Base-by-base conservation (phyloP, 768 basidiomycete species). In the Tylopilus plumbeoviolaceoides region DNA sequence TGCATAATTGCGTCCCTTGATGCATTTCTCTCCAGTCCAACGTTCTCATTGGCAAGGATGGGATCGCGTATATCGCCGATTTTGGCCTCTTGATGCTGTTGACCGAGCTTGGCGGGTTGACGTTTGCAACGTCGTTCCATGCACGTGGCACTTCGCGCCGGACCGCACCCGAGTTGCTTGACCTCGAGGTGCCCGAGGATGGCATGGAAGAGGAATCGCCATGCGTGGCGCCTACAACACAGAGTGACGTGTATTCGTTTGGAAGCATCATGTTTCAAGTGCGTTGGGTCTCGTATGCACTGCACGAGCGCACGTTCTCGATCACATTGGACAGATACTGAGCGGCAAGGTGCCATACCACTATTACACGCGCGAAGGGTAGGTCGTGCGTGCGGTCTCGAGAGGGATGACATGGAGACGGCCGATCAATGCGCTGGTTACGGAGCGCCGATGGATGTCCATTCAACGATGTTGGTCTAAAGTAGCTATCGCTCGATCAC, bases 1-100 rank as follows among this genome's bases (percentile, higher is more conserved):
- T 5, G 5, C 41, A 12, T 2, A 7, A 31, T 18, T 21, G 5
- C 23, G 4, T 23, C 15, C 17, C 14, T 44, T 53, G 30, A 33
- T 7, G 14, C 21, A 43, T 9, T 3, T n/a, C 23, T 31, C 23
- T 40, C 25, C 17, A 77, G 75, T 71, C 71, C 23, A 79, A 78
- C 51, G 70, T 78, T 15, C 70, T 78, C 18, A 68, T 78, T 15
- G 67, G 68, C 8, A 63, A 61, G 11, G 50, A 63, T 5, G 66
- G 69, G 3, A 60, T 63, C 18, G 75, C 75, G 1, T 73, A 69
- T 35, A 63, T 78, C 7, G 67, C 74, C 14, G 77, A 79, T 55
- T 79, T 79, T 54, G 77, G 77, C 4, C 64, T 78, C 5, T 62
- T 55, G n/a, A 59, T 43, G 17, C 5, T 62, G 2, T 31, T 59